These are phyloP conservation scores for Colletotrichum salicis DNA, from an alignment of 2,329 filamentous ascomycete genomes.

Conservation along the genomic window DNA sequence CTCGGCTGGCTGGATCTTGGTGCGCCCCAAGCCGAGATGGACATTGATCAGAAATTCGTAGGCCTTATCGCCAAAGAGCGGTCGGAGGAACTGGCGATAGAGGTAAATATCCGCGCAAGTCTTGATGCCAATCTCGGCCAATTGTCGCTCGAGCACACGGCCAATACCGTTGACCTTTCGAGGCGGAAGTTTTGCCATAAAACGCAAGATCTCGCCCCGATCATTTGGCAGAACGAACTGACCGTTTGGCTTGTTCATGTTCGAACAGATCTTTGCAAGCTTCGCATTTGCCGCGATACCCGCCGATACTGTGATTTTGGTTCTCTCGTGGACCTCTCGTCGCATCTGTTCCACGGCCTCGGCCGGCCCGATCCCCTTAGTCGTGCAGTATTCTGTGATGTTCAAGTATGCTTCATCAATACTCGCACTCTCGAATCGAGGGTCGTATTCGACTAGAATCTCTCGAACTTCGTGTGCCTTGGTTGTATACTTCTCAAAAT, in stretches of 20 bases:
- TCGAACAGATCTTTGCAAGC: conserved; percentile 94
- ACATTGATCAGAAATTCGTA: conserved; percentile 87
- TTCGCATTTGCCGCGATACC: conserved; percentile 95
- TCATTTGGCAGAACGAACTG: conserved; percentile 83
- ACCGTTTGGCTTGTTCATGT: conserved; percentile 96
- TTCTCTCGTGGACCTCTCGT: conserved; percentile 77
- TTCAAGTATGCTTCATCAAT: conserved; percentile 98
- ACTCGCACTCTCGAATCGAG: conserved; percentile 90
- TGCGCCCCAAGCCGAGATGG: conserved; percentile 87
- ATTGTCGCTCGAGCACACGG: conserved; percentile 89
- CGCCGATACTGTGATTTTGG: conserved; percentile 89
- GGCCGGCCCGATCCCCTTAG: conserved; percentile 74
- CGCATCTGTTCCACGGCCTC: conserved; percentile 83
- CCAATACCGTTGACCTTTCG: conserved; percentile 97
- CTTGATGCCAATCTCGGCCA: conserved; percentile 86
- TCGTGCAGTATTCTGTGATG: conserved; percentile 84
- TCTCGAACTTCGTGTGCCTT: conserved; percentile 90
- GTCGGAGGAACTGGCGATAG: conserved; percentile 77
- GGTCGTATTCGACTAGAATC: conserved; percentile 87
- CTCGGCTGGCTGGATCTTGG: conserved; percentile 84
- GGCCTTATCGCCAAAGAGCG: conserved; percentile 90
- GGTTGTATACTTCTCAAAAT: conserved; percentile 89
- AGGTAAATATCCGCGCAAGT: conserved; percentile 89
- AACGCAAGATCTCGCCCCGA: conserved; percentile 79
- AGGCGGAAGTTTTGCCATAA: conserved; percentile 85